These are phyloP conservation scores for Fomitopsis palustris DNA, from an alignment of 1,284 basidiomycete species.

Conservation along the genomic window DNA sequence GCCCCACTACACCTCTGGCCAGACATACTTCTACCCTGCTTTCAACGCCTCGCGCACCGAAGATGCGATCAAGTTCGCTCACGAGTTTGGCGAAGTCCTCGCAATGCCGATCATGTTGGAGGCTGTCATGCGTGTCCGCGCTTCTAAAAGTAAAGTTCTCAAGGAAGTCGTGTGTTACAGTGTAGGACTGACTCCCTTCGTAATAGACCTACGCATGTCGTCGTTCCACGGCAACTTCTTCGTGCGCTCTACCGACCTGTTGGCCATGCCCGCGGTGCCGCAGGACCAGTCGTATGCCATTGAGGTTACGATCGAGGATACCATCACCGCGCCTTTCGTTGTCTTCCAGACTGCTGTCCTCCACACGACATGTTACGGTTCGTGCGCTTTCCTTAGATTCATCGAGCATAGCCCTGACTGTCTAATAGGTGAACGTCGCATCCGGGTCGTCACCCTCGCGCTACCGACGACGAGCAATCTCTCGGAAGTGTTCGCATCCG, in stretches of 20 bases:
- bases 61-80: constrained; percentile 97
- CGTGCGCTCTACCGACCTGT: constrained; percentile 94
- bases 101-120: constrained; percentile 96
- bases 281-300: constrained; percentile 97
- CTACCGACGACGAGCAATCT: constrained; percentile 92
- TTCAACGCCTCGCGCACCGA: constrained; percentile 95
- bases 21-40: constrained; percentile 98
- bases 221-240: constrained; percentile 99
- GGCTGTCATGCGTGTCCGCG: constrained; percentile 96
- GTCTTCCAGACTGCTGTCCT: constrained; percentile 96
- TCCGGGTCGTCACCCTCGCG: constrained; percentile 92
- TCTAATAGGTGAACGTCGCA: constrained; percentile 79
- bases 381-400: constrained; percentile 14
- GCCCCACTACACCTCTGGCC: constrained; percentile 96
- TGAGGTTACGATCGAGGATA: constrained; percentile 97
- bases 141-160: constrained; percentile 67
- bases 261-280: constrained; percentile 95
- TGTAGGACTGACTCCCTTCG: constrained; percentile 1
- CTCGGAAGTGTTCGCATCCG: constrained; percentile 92
- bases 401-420: not conserved
- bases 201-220: constrained; percentile 85
- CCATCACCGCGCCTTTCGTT: constrained; percentile 88
- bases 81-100: constrained; percentile 92
- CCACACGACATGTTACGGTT: constrained; percentile 94
- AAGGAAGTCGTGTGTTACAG: not conserved